Conservation (phyloP, 106 monocot genomes). For the Dendrobium chrysotoxum region DNA sequence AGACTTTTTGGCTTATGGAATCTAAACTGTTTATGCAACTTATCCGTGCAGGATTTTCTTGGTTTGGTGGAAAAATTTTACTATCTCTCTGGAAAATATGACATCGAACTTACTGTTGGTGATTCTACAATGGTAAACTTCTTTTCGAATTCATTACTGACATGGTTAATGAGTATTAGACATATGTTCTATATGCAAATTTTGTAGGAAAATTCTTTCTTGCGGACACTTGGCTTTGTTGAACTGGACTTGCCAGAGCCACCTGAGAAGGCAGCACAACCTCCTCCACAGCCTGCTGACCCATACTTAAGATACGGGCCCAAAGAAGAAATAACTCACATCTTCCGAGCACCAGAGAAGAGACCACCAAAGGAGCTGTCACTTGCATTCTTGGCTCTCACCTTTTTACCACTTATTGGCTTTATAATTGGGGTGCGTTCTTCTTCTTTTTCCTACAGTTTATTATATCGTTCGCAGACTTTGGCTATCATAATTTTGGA, state of each 20-base stretch:
- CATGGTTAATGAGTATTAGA: neutral
- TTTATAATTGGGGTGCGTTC: slow-evolving; percentile 75
- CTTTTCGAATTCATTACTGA: neutral
- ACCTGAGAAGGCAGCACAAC: slow-evolving; percentile 72
- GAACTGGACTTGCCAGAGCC: slow-evolving; percentile 89
- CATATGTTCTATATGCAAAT: slow-evolving; percentile 5
- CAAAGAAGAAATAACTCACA: slow-evolving; percentile 76
- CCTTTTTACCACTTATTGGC: slow-evolving; percentile 58
- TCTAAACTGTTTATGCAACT: neutral
- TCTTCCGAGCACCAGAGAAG: slow-evolving; percentile 85
- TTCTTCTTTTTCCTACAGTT: neutral
- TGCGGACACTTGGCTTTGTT: slow-evolving; percentile 50
- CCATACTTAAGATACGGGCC: slow-evolving; percentile 69
- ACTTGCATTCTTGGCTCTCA: slow-evolving; percentile 58
- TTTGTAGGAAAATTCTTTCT: slow-evolving; percentile 82
- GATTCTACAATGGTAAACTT: slow-evolving; percentile 78
- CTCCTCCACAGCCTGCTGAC: slow-evolving; percentile 66
- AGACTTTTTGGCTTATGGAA: neutral
- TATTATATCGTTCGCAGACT: neutral
- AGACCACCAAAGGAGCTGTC: slow-evolving; percentile 87
- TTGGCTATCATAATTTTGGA: neutral
- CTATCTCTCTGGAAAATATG: slow-evolving; percentile 90
- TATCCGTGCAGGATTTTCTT: slow-evolving; percentile 66
- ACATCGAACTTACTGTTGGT: slow-evolving; percentile 82
- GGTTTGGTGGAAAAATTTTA: slow-evolving; percentile 90